Percentiles rank a stretch among this genome's conserved stretches.
Conservation (phyloP, 768 basidiomycete genomes). For the Pseudohyphozyma bogoriensis region DNA sequence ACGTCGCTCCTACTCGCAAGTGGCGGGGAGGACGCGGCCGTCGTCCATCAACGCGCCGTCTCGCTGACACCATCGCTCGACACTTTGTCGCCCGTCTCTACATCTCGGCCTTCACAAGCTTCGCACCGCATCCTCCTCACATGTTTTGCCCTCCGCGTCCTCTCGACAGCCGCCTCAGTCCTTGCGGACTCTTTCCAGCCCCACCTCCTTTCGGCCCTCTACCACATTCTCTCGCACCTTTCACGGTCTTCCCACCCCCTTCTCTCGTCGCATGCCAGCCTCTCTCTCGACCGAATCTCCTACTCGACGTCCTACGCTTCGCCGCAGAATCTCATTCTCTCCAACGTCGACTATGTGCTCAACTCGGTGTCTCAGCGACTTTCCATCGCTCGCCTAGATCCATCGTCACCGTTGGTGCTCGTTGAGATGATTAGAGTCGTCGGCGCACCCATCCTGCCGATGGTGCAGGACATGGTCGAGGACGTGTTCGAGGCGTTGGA, state of each 20-base stretch:
- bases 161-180: constrained; percentile 62
- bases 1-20: too few relatives aligned
- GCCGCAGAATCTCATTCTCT: constrained; percentile 71
- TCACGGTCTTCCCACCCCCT: constrained; percentile 56
- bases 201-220: constrained; percentile 65
- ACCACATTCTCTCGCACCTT: constrained; percentile 75
- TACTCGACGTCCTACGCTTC: constrained; percentile 77
- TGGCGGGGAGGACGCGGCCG: too few relatives aligned
- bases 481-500: constrained; percentile 95
- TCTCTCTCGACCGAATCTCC: constrained; percentile 61
- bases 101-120: background rate
- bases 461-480: constrained; percentile 87
- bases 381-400: constrained; percentile 62
- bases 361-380: constrained; percentile 79
- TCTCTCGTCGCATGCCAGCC: constrained; percentile 64
- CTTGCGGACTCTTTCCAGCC: constrained; percentile 61
- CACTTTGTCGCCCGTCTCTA: constrained; percentile 7
- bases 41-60: constrained; percentile 15
- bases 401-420: constrained; percentile 80
- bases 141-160: constrained; percentile 59
- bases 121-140: constrained; percentile 60
- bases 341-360: constrained; percentile 93
- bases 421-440: constrained; percentile 74
- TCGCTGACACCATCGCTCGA: background rate
- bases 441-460: constrained; percentile 73